Conservation (phyloP, 169 alveolate genomes). For the Eimeria praecox region DNA sequence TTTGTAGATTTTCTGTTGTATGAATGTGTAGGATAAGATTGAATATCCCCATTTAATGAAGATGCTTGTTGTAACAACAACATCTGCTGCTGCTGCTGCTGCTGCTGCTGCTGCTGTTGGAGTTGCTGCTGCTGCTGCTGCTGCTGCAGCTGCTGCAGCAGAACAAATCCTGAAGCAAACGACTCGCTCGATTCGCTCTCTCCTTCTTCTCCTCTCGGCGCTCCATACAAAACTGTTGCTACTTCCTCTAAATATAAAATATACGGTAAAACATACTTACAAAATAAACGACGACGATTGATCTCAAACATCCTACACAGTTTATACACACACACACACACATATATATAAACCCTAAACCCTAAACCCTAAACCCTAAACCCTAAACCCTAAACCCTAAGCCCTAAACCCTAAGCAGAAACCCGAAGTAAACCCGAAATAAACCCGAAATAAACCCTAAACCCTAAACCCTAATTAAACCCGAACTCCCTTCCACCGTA, state of each 20-base stretch:
- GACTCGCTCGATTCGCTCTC: slow-evolving; percentile 16
- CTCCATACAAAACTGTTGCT: slow-evolving; percentile 64
- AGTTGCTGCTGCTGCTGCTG: no score
- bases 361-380: not conserved
- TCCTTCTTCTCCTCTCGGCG: slow-evolving; percentile 30
- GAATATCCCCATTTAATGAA: not conserved
- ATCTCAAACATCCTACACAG: slow-evolving; percentile 82
- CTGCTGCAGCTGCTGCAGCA: slow-evolving; percentile 6
- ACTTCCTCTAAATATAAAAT: slow-evolving; percentile 86
- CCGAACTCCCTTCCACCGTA: not conserved
- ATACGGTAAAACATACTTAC: slow-evolving; percentile 87
- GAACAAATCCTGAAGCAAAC: not conserved
- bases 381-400: not conserved
- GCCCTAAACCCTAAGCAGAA: no score
- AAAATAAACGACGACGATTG: slow-evolving; percentile 86
- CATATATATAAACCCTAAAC: not conserved
- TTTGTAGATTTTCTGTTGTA: not conserved
- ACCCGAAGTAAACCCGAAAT: not conserved
- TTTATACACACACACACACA: not conserved
- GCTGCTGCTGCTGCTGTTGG: no score
- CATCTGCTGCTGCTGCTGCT: no score
- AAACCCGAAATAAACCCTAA: no score
- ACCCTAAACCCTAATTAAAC: not conserved
- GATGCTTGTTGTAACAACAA: not conserved
- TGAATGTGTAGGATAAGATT: no score